These are phyloP conservation scores for Croton setiger DNA, from an alignment of 441 rosid species.

Conservation along the genomic window DNA sequence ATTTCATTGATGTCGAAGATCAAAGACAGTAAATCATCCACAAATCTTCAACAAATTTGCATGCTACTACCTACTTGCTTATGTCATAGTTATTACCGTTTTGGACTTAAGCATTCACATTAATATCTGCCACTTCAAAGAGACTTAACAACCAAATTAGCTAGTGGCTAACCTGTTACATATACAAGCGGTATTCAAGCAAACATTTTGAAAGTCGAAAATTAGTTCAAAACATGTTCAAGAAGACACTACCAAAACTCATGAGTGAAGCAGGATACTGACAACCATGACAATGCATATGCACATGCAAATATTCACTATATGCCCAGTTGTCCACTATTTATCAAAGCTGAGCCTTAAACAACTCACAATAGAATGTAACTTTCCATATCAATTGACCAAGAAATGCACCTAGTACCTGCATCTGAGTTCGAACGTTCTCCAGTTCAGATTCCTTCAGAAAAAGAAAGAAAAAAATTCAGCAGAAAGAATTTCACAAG, in stretches of 20 bases:
- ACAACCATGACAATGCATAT: not conserved
- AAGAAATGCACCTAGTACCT: slow-evolving; percentile 34
- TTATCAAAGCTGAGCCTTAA: slow-evolving; percentile 11
- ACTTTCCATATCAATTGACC: not conserved
- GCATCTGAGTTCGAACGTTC: slow-evolving; percentile 73
- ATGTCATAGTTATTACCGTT: not conserved
- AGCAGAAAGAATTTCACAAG: not conserved
- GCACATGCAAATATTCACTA: not conserved
- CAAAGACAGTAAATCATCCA: not conserved
- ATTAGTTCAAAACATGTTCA: not conserved
- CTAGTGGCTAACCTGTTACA: slow-evolving; percentile 1
- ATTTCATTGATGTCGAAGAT: not conserved
- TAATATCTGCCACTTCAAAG: not conserved
- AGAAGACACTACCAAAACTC: not conserved
- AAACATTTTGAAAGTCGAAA: not conserved
- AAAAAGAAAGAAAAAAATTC: not conserved
- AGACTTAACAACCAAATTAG: not conserved
- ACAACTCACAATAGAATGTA: not conserved
- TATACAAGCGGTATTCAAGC: not conserved
- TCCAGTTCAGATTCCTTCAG: slow-evolving; percentile 80
- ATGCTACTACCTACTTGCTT: not conserved
- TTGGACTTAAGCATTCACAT: not conserved
- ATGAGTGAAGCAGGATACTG: not conserved
- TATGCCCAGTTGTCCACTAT: not conserved
- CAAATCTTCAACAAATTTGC: not conserved